A percentile compares a stretch with the other conserved stretches of the same genome.
phyloP scores from a whole-genome alignment of 176 grass and related monocot species.

The Poa pratensis region DNA sequence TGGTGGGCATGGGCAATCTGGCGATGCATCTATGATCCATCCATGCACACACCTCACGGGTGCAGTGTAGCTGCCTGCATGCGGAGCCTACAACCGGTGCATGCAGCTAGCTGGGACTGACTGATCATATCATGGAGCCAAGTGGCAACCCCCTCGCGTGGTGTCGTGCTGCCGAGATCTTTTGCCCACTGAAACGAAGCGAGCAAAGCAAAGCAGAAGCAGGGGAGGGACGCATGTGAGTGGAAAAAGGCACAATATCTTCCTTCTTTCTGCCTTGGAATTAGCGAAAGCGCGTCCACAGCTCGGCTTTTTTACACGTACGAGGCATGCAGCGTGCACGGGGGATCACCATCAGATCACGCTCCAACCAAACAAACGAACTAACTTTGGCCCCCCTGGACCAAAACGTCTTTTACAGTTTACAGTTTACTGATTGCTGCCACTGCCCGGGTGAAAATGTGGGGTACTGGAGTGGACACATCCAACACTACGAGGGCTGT shows the following conservation, averaged over 20 bases:
- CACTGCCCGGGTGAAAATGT: too few species aligned
- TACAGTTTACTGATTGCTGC: too few species aligned
- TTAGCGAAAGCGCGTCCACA: conserved; percentile 2
- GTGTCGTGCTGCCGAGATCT: not conserved
- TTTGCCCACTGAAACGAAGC: not conserved
- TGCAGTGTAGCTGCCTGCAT: not conserved
- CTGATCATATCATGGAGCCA: not conserved
- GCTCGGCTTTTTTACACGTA: not conserved
- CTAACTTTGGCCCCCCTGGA: too few species aligned
- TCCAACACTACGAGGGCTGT: too few species aligned
- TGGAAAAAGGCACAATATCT: not conserved
- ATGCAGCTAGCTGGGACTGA: not conserved
- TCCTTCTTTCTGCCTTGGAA: conserved; percentile 8
- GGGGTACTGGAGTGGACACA: not conserved
- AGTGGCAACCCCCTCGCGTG: conserved; percentile 9
- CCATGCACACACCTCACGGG: not conserved
- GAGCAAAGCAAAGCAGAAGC: not conserved
- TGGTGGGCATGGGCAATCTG: conserved; percentile 26
- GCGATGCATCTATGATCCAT: not conserved
- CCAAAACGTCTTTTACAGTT: too few species aligned
- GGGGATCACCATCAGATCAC: not conserved
- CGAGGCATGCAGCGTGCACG: conserved; percentile 3
- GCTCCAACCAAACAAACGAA: too few species aligned
- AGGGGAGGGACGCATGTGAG: not conserved
- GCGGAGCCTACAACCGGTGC: not conserved